Percentiles rank a stretch among this genome's conserved stretches.
These are phyloP conservation scores for Dothidotthia symphoricarpi DNA, from an alignment of 2,329 filamentous ascomycete genomes.

Conservation along the genomic window DNA sequence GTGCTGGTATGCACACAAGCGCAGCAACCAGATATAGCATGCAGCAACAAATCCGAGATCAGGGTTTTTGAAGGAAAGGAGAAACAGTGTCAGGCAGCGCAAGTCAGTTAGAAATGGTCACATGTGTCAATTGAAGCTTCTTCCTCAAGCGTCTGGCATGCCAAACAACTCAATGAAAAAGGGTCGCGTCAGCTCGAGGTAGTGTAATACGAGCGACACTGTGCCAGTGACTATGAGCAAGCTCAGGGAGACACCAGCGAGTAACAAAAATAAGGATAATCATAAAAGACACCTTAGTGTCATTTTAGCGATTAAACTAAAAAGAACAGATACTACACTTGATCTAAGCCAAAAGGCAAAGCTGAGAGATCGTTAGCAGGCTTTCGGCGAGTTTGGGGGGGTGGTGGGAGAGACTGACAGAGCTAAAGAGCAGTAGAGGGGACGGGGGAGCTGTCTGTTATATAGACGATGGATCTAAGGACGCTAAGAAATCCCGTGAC, in stretches of 20 bases:
- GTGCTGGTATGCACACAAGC: no score
- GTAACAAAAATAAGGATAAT: conserved; percentile 22
- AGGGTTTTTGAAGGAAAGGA: no score
- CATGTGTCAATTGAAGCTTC: no score
- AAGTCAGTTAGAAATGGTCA: no score
- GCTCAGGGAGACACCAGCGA: conserved; percentile 13
- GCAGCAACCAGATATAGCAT: no score
- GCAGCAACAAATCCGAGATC: no score
- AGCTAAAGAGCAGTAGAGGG: background rate
- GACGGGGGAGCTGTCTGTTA: background rate
- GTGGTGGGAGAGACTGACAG: no score
- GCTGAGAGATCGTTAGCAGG: no score
- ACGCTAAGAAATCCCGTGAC: background rate
- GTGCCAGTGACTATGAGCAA: conserved; percentile 19
- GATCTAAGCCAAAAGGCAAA: conserved; percentile 3
- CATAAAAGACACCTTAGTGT: conserved; percentile 9
- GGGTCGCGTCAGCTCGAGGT: conserved; percentile 24
- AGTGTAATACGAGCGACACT: conserved; percentile 26
- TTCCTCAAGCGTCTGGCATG: conserved; percentile 59
- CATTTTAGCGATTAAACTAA: conserved; percentile 12
- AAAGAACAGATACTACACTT: conserved; percentile 8
- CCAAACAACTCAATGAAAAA: conserved; percentile 61
- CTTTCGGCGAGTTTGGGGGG: no score
- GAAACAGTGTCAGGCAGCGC: no score
- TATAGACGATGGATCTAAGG: background rate